Base-by-base conservation (phyloP, 164 flowering plant genomes). In the Annona squamosa region DNA sequence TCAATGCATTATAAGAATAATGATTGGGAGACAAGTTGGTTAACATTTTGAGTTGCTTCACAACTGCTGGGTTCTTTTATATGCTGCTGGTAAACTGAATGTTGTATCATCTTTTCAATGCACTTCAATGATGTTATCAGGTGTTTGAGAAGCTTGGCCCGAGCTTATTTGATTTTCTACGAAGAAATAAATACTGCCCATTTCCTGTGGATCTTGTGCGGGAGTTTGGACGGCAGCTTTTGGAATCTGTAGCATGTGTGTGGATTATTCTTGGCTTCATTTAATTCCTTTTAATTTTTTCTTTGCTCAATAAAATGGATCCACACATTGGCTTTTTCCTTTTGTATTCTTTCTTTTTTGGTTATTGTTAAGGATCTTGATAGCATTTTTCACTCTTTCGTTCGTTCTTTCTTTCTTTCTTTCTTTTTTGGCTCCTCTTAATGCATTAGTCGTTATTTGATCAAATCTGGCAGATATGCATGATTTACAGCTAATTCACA, bases 111-210 rank as follows among this genome's bases (percentile, higher is more conserved):
- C 81, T 85, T 83, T 79, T 85, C 83, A 70, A 84, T 88, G 86
- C 75, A 87, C 83, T 86, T 84, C 48, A 78, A 81, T 88, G 90
- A 83, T 90, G 76, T 86, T 80, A 83, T 74, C 92, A 93, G 97
- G 97, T 93, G 69, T 93, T 87, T 87, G 97, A 93, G 92, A 93
- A 88, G 98, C 97, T 93, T 90, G 98, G 97, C 81, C 97, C 98
- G 79, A 93, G 98, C 84, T 88, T 93, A 84, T 93, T 85, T 88
- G 98, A 90, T 86, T 87, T 91, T 86, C 87, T 91, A 83, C 83
- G 84, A 86, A 89, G 88, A 89, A 91, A 90, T 85, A 88, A 78
- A 81, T 90, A 89, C 85, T 74, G 79, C 82, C 87, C 94, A 80
- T 88, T 93, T 73, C 98, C 91, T 86, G 83, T 90, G 88, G 98